phyloP scores from a whole-genome alignment of 192 early-diverging fungal species.

The Podila clonocystis region DNA sequence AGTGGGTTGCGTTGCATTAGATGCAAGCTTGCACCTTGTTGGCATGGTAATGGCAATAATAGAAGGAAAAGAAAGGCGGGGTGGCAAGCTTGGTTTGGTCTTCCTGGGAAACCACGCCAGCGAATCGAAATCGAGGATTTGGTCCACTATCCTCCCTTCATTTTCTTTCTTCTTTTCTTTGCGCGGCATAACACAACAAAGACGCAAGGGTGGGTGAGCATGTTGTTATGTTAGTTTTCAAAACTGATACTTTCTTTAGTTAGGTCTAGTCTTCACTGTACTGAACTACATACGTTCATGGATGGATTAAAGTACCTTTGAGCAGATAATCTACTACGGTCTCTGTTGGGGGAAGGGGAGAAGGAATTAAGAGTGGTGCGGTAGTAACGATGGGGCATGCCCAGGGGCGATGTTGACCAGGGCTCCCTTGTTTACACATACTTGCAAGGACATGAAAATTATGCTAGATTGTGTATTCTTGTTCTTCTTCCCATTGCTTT shows the following conservation, averaged over 20 bases:
- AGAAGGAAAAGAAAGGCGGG: not conserved
- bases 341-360: not conserved
- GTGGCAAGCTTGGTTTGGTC: not conserved
- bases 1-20: not conserved
- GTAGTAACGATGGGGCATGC: too few relatives aligned
- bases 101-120: slow-evolving; percentile 1
- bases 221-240: not conserved
- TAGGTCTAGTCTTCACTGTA: too few relatives aligned
- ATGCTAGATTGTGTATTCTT: not conserved
- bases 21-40: not conserved
- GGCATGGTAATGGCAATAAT: not conserved
- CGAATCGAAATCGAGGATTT: not conserved
- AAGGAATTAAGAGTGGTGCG: not conserved
- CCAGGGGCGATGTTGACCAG: not conserved
- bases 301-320: not conserved
- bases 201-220: not conserved
- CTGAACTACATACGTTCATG: not conserved
- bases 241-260: not conserved
- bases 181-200: too few relatives aligned
- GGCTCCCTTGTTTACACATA: not conserved
- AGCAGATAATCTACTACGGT: not conserved
- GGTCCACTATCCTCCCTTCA: too few relatives aligned
- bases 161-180: too few relatives aligned
- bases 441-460: not conserved
- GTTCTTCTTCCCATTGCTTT: not conserved